A percentile compares a stretch with the other conserved stretches of the same genome.
Evolutionary conservation across 345 rosid species (phyloP).

Genomic region (Rubroshorea leprosula): DNA sequence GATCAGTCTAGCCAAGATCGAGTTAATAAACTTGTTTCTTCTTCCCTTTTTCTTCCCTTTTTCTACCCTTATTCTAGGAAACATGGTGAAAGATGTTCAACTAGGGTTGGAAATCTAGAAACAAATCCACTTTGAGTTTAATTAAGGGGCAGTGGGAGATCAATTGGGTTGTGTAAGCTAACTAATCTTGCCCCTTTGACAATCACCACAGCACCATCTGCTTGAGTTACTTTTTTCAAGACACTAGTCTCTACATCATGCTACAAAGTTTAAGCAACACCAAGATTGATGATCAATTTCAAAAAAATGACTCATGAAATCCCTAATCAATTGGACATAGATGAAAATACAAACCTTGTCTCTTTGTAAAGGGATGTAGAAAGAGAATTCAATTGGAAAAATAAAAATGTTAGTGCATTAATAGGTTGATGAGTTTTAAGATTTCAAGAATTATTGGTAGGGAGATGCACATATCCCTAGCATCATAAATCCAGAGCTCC

Average conservation of each 20-base stretch:
- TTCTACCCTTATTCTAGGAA: too few relatives aligned
- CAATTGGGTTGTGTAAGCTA: conserved; percentile 78
- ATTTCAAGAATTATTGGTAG: neutral
- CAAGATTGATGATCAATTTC: neutral
- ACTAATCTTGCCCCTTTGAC: conserved; percentile 95
- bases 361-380: too few relatives aligned
- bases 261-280: conserved; percentile 35
- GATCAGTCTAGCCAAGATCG: too few relatives aligned
- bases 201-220: conserved; percentile 91
- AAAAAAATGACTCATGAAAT: neutral
- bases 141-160: conserved; percentile 75
- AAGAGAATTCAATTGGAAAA: too few relatives aligned
- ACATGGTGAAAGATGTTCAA: conserved; percentile 70
- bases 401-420: too few relatives aligned
- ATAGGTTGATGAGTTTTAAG: neutral
- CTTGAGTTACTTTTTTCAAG: conserved; percentile 79
- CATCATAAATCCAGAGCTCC: conserved; percentile 97
- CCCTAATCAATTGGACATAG: too few relatives aligned
- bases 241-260: conserved; percentile 96
- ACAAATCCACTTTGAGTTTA: conserved; percentile 49
- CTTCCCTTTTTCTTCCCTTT: too few relatives aligned
- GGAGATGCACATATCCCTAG: conserved; percentile 16
- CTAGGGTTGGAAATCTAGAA: conserved; percentile 75
- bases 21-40: too few relatives aligned
- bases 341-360: too few relatives aligned